These are phyloP conservation scores for Termitomyces sp. DNA, from an alignment of 768 basidiomycete species.

Conservation along the genomic window DNA sequence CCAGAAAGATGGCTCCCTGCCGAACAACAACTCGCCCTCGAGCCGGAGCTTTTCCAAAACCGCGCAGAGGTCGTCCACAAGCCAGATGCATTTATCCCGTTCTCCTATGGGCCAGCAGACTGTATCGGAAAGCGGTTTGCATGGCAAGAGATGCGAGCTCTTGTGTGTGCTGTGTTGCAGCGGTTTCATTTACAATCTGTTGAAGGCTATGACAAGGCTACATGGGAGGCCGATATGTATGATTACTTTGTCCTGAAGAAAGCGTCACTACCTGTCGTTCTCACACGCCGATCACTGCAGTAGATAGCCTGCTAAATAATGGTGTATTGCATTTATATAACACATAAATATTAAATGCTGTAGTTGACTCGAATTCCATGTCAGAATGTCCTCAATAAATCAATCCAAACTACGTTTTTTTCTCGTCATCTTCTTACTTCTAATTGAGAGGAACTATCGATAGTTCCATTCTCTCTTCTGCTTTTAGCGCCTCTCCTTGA, in stretches of 20 bases:
- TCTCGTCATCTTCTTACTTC: background rate
- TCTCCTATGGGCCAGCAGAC: slow-evolving; percentile 41
- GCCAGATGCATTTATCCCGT: slow-evolving; percentile 28
- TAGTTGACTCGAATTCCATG: background rate
- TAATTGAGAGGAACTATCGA: background rate
- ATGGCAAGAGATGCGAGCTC: slow-evolving; percentile 27
- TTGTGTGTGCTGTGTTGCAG: slow-evolving; percentile 21
- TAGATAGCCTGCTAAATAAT: background rate
- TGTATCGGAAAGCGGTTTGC: slow-evolving; percentile 41
- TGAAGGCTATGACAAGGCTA: slow-evolving; percentile 16
- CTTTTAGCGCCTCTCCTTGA: background rate
- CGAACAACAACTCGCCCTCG: slow-evolving; percentile 12
- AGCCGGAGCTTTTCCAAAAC: slow-evolving; percentile 15
- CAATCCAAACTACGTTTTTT: background rate
- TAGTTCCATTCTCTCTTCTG: background rate
- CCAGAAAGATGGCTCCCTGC: slow-evolving; percentile 33
- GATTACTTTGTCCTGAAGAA: slow-evolving; percentile 30
- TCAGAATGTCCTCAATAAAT: background rate
- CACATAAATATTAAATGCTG: background rate
- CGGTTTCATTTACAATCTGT: slow-evolving; percentile 26
- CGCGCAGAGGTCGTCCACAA: slow-evolving; percentile 16
- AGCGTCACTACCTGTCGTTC: slow-evolving; percentile 21
- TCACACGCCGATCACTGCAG: background rate
- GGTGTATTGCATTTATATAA: background rate
- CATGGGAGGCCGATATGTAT: slow-evolving; percentile 23